Evolutionary conservation across 2,329 filamentous ascomycete genomes (phyloP), one percentile per base, ranked within the genome.

Genomic region (Mycosphaerella arachidis): DNA sequence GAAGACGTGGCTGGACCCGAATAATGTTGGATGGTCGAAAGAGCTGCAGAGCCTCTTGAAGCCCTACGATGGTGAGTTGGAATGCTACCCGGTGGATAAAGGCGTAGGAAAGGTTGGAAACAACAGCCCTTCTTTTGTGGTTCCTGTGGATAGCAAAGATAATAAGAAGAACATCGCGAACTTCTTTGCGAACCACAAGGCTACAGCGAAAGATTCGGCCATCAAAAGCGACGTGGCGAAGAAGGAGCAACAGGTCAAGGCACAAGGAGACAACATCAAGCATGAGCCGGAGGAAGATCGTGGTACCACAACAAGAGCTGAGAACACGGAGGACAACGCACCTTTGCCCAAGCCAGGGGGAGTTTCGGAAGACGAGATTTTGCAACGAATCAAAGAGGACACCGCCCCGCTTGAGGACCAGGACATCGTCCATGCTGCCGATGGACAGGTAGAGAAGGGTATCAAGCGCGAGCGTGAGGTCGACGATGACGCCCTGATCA

Each of bases 31-130:
- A 60, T 97, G 94, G 93, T 87, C 84, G 2, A 81, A 80, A 55
- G 89, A 94, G 57, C 78, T 97, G 30, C 92, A 97, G 72, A 79
- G 79, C 0, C 77, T 96, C 0, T 78, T 97, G n/a, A 88, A 84
- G 70, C 92, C 94, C 0, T 96, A 86, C 65, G 76, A 84, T 5
- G 90, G 90, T 4, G 87, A 90, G 57, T 78, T 99, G 8, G 91
- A 95, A 57, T 86, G 90, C 56, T 97, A 96, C 71, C 86, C 89
- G 0, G 94, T 99, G 1, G 86, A 82, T 68, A 90, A 91, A 72
- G 92, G 94, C 4, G 93, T 97, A 0, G 92, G 92, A 0, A 97
- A 96, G 76, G 92, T 96, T 0, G 92, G 93, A 6, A 96, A 96
- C 67, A 90, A 96, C 73, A 95, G 90, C 20, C 86, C 91, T 0